Evolutionary conservation across 257 asterid species (phyloP), one percentile per base, ranked within the genome.

Genomic region (Henckelia pumila): DNA sequence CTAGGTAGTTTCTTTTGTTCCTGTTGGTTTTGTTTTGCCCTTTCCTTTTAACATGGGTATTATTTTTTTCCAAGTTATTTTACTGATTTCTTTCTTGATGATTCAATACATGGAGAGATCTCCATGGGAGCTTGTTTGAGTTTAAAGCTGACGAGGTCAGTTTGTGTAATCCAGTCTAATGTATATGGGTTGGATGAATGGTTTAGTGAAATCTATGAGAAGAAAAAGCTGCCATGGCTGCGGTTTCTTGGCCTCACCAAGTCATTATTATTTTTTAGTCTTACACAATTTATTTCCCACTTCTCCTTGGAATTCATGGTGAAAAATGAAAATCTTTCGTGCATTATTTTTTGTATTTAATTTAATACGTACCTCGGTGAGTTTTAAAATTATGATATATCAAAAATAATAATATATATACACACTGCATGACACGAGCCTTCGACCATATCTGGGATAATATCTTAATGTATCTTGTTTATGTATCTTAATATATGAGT

Each of bases 1-100:
- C 62, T 77, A 74, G 82, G 66, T 77, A 58, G 75, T 62, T 47
- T 69, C 20, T 44, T 19, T 16, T 56, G 17, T 30, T n/a, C 66
- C 28, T 29, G 66, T 61, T 61, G 66, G 44, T 29, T 16, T 22
- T 56, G 25, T 20, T 22, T 24, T 19, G 5, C 61, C 29, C 29
- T 24, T 56, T 21, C 7, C 33, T 59, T 59, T 59, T 61, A 16
- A 47, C 55, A 16, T 47, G 55, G 55, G 55, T 47, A 47, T 47
- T 14, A 3, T 30, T 13, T 11, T 8, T 19, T 19, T 19, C 32
- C 19, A 20, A 22, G 9, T 55, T 55, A 9, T 55, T 60, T 29
- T 19, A 13, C 50, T 3, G 50, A 17, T 56, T 55, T 20, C 29
- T 24, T 22, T 56, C 29, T 56, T 22, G 25, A 20, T 56, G 29